These are phyloP conservation scores for Xylaria grammica DNA, from an alignment of 495 filamentous ascomycete genomes.

Conservation along the genomic window DNA sequence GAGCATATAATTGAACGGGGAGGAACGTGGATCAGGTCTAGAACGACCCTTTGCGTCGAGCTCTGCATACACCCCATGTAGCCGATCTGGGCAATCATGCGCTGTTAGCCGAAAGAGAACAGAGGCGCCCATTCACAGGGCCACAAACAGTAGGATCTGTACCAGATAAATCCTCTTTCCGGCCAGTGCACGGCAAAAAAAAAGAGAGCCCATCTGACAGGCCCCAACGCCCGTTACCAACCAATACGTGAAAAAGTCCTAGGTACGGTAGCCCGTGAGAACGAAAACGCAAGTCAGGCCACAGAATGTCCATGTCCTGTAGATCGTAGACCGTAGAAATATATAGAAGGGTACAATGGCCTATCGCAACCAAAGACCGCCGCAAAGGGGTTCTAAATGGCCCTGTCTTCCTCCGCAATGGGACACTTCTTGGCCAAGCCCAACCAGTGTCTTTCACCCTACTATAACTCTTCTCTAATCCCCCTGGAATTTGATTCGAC, in stretches of 20 bases:
- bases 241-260: slow-evolving; percentile 7
- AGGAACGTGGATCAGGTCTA: slow-evolving; percentile 22
- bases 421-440: slow-evolving; percentile 21
- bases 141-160: slow-evolving; percentile 1
- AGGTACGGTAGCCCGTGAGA: slow-evolving; percentile 9
- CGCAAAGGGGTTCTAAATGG: slow-evolving; percentile 21
- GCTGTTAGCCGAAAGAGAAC: slow-evolving; percentile 23
- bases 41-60: slow-evolving; percentile 17
- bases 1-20: not conserved
- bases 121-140: slow-evolving; percentile 13
- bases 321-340: slow-evolving; percentile 12
- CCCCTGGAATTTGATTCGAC: slow-evolving; percentile 21
- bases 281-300: slow-evolving; percentile 15
- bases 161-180: slow-evolving; percentile 15
- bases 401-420: slow-evolving; percentile 18
- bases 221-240: not conserved
- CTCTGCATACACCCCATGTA: slow-evolving; percentile 20
- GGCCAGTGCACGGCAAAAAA: slow-evolving; percentile 11
- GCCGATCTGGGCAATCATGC: slow-evolving; percentile 21
- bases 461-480: slow-evolving; percentile 16
- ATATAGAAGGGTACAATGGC: slow-evolving; percentile 9
- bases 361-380: slow-evolving; percentile 10
- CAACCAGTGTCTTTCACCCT: slow-evolving; percentile 12
- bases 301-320: slow-evolving; percentile 10
- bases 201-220: not conserved